Conservation (phyloP, 768 basidiomycete species). For the Trametopsis cervina region DNA sequence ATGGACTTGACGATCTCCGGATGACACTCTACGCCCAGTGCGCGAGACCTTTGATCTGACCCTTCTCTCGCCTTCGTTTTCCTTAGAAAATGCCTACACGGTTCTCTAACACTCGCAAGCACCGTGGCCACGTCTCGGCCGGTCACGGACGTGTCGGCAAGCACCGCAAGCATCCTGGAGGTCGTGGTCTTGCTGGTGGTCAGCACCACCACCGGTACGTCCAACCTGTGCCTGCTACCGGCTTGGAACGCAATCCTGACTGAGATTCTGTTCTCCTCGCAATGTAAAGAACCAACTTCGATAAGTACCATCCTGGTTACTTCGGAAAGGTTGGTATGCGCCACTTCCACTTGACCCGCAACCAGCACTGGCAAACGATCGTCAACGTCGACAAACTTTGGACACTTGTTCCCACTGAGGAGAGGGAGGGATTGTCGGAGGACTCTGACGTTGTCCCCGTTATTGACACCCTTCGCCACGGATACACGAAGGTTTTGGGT, state of each 20-base stretch:
- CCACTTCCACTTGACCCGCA: conserved; percentile 92
- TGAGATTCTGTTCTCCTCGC: neutral
- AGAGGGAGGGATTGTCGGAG: conserved; percentile 72
- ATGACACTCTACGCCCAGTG: conserved; percentile 23
- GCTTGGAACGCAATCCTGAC: neutral
- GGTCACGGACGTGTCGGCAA: conserved; percentile 99
- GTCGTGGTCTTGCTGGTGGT: conserved; percentile 99
- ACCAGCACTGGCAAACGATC: conserved; percentile 85
- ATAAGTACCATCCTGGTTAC: conserved; percentile 99
- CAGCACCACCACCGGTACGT: conserved; percentile 96
- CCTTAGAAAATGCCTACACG: conserved; percentile 84
- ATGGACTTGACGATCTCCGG: conserved; percentile 36
- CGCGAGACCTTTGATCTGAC: too few relatives aligned
- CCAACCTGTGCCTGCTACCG: neutral
- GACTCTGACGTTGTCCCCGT: conserved; percentile 86
- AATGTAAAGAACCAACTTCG: conserved; percentile 77
- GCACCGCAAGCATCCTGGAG: conserved; percentile 99
- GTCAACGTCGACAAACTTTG: conserved; percentile 99
- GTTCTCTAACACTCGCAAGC: conserved; percentile 96
- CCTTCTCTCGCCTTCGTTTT: conserved; percentile 2
- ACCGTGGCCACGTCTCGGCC: conserved; percentile 98
- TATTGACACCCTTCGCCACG: conserved; percentile 77
- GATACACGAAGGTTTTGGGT: conserved; percentile 92
- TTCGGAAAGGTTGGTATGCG: conserved; percentile 99
- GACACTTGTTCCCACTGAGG: conserved; percentile 80